These are phyloP conservation scores for Suillus lakei DNA, from an alignment of 768 basidiomycete genomes.

Conservation along the genomic window DNA sequence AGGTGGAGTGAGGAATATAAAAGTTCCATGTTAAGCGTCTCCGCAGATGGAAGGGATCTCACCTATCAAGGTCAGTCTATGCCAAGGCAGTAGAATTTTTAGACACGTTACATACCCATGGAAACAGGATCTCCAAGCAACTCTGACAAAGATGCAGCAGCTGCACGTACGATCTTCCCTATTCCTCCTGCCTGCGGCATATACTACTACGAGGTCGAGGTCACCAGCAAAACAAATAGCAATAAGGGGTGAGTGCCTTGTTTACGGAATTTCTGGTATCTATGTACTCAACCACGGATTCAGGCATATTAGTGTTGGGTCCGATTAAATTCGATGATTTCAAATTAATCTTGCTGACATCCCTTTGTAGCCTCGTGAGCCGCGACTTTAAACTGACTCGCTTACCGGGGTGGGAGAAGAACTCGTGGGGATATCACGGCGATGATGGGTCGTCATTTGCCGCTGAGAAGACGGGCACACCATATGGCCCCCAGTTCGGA, in stretches of 20 bases:
- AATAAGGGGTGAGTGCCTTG: constrained; percentile 67
- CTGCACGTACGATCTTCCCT: constrained; percentile 75
- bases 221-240: constrained; percentile 80
- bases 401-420: constrained; percentile 84
- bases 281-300: constrained; percentile 21
- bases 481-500: constrained; percentile 81
- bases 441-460: constrained; percentile 84
- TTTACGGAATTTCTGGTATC: constrained; percentile 3
- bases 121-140: constrained; percentile 52
- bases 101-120: constrained; percentile 11
- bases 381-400: constrained; percentile 68
- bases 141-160: constrained; percentile 83
- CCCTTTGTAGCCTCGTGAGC: constrained; percentile 61
- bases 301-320: constrained; percentile 87
- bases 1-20: constrained; percentile 80
- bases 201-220: constrained; percentile 92
- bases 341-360: constrained; percentile 16
- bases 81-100: constrained; percentile 4
- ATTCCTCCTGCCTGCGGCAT: constrained; percentile 89
- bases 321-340: constrained; percentile 24
- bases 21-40: constrained; percentile 60
- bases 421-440: constrained; percentile 94
- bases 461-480: constrained; percentile 69
- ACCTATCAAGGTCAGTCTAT: constrained; percentile 62
- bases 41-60: constrained; percentile 74